phyloP scores from a whole-genome alignment of 441 rosid genomes.

The Gossypium aridum region DNA sequence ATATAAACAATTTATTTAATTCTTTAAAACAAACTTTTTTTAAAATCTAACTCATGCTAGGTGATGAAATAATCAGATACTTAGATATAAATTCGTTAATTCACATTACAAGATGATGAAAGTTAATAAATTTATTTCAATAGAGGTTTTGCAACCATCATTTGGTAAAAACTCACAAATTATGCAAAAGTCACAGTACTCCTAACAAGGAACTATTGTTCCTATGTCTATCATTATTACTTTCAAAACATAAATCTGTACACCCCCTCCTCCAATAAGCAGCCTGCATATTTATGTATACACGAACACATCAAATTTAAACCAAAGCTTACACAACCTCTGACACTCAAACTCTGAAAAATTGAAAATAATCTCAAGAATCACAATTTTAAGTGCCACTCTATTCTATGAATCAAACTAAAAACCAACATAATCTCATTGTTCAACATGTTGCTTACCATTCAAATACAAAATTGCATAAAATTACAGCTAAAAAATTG shows the following conservation, averaged over 20 bases:
- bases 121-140: neutral
- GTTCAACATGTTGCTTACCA: no score
- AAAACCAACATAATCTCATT: no score
- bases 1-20: neutral
- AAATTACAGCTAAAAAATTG: no score
- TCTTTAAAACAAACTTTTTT: neutral
- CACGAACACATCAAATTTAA: neutral
- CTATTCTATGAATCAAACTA: no score
- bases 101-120: neutral
- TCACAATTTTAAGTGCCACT: no score
- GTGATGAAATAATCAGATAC: no score
- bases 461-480: no score
- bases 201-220: neutral
- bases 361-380: no score
- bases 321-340: neutral
- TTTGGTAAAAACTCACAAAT: neutral
- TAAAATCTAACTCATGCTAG: no score
- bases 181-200: neutral
- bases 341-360: neutral
- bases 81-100: neutral
- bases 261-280: neutral
- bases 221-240: neutral
- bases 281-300: neutral
- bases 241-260: neutral
- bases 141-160: neutral